Evolutionary conservation across 2,329 filamentous ascomycete genomes (phyloP), one percentile per base, ranked within the genome.

Genomic region (Curvularia spicifera): DNA sequence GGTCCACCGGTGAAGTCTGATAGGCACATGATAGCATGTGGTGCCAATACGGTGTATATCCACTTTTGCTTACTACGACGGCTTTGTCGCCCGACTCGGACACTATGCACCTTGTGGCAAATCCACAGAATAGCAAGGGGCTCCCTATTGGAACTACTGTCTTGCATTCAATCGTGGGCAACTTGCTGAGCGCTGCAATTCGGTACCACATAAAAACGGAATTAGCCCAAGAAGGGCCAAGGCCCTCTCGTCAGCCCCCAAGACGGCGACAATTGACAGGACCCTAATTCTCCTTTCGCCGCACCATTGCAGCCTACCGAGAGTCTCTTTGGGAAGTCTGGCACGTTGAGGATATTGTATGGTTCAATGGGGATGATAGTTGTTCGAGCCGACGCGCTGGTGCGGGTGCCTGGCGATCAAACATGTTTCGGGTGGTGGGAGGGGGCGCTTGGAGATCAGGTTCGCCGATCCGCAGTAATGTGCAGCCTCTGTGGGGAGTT

Each of bases 321-420:
- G 31, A 13, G 31, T 18, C 26, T 10, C 31, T 15, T 31, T 12
- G 20, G 20, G 10, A 7, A 22, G 42, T 24, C 22, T 42, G 4
- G n/a, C 4, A 18, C 8, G 24, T n/a, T 49, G 20, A 49, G n/a
- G 5, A 49, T 10, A 40, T 29, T 20, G 47, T 28, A 31, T 48
- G 40, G 39, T 37, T 45, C 29, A n/a, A 31, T 28, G n/a, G 26
- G 15, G 12, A 31, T 47, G 18, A n/a, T 13, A 28, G 15, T 46
- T 22, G 24, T 40, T 31, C 29, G 40, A 24, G 50, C 33, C 53
- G 35, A 28, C 29, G 40, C 40, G 40, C 8, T 56, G 53, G 48
- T 52, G 48, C 53, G 48, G 40, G 53, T 57, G 55, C 55, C 55
- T 57, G 55, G 33, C 55, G 50, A 57, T 53, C 55, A 57, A 48